phyloP scores from a whole-genome alignment of 2,329 filamentous ascomycete genomes.

The Emmonsia crescens region DNA sequence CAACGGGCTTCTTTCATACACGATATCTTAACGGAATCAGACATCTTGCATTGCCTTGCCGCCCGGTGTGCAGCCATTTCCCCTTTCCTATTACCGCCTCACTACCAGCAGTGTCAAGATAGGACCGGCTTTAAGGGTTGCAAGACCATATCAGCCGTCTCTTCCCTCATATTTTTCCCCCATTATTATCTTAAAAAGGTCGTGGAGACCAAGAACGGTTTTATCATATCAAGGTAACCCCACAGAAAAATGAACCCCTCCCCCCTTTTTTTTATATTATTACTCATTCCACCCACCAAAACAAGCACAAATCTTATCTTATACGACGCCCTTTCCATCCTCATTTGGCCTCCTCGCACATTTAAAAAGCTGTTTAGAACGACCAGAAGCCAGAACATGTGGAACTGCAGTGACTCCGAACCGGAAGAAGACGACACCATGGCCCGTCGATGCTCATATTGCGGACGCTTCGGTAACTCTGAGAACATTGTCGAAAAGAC shows the following conservation, averaged over 20 bases:
- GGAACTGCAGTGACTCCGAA: constrained; percentile 12
- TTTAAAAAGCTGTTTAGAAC: background rate
- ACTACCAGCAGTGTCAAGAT: background rate
- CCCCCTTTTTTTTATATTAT: no score
- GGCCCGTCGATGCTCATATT: constrained; percentile 13
- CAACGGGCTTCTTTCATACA: background rate
- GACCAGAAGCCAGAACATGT: constrained; percentile 9
- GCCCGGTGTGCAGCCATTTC: no score
- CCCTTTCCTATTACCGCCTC: background rate
- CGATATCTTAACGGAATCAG: background rate
- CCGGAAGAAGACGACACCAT: constrained; percentile 8
- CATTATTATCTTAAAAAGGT: background rate
- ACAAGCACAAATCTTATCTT: background rate
- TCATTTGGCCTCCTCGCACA: background rate
- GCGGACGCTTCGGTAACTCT: constrained; percentile 11
- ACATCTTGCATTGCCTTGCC: background rate
- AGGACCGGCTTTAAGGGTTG: no score
- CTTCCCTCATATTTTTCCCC: background rate
- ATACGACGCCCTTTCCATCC: background rate
- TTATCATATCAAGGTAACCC: background rate
- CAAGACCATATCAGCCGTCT: background rate
- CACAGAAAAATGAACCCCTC: background rate
- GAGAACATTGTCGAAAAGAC: constrained; percentile 5
- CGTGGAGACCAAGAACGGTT: background rate
- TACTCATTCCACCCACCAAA: background rate